A percentile compares a stretch with the other conserved stretches of the same genome.
Conservation (phyloP, 2,329 filamentous ascomycete species). For the Macroventuria anomochaeta region DNA sequence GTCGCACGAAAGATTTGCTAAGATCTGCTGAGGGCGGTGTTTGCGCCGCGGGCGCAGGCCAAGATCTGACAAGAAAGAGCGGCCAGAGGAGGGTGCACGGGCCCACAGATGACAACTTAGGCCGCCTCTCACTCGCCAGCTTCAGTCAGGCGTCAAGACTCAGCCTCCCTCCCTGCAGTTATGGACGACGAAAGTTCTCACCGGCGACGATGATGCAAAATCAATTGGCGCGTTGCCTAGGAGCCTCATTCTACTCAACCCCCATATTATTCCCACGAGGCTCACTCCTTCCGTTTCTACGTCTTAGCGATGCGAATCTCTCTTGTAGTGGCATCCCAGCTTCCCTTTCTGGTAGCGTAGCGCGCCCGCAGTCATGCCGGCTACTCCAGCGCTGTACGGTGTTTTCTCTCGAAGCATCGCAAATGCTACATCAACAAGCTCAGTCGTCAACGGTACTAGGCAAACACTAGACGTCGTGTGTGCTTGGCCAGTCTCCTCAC, state of each 20-base stretch:
- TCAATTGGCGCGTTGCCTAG: conserved; percentile 7
- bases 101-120: not conserved
- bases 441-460: conserved; percentile 24
- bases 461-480: conserved; percentile 58
- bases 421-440: conserved; percentile 24
- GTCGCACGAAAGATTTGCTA: not conserved
- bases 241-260: conserved; percentile 22
- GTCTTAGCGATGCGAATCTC: conserved; percentile 9
- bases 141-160: conserved; percentile 6
- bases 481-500: conserved; percentile 63
- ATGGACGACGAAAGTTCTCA: conserved; percentile 20
- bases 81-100: not conserved
- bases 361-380: conserved; percentile 47
- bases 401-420: conserved; percentile 18
- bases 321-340: conserved; percentile 16
- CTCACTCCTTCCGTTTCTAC: conserved; percentile 9
- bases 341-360: conserved; percentile 11
- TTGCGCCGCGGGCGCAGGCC: not conserved
- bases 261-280: conserved; percentile 17
- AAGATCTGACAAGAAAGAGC: conserved; percentile 3
- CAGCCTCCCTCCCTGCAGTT: conserved; percentile 17
- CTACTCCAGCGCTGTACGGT: conserved; percentile 35
- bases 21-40: not conserved
- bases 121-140: conserved; percentile 7
- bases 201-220: conserved; percentile 21